phyloP scores from a whole-genome alignment of 257 asterid species.

The Solanum corneliomulleri region DNA sequence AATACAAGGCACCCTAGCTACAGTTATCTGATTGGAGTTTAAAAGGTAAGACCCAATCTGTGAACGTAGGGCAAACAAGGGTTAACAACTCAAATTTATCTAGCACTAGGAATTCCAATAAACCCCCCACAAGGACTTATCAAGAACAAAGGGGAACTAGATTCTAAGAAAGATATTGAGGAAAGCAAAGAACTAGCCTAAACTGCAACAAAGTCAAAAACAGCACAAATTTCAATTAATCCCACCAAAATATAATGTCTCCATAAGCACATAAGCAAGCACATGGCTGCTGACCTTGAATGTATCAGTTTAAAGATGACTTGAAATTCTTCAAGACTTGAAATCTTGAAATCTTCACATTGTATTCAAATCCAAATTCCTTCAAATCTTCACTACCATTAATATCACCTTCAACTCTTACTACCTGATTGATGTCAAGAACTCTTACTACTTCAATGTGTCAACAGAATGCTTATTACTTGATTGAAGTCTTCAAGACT shows the following conservation, averaged over 20 bases:
- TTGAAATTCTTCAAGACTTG: slow-evolving; percentile 52
- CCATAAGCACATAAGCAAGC: slow-evolving; percentile 66
- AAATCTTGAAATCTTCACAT: slow-evolving; percentile 61
- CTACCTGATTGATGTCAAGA: slow-evolving; percentile 55
- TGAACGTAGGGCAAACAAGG: neutral
- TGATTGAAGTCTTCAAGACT: slow-evolving; percentile 34
- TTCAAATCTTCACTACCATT: slow-evolving; percentile 76
- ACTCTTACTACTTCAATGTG: slow-evolving; percentile 47
- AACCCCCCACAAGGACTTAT: neutral
- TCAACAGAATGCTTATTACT: slow-evolving; percentile 42
- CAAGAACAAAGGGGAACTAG: neutral
- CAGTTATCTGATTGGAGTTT: neutral
- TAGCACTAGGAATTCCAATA: neutral
- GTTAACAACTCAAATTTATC: neutral
- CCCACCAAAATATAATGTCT: slow-evolving; percentile 38
- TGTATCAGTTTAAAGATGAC: slow-evolving; percentile 33
- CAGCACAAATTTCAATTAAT: slow-evolving; percentile 1
- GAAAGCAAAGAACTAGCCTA: neutral
- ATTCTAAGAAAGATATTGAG: neutral
- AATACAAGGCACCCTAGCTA: neutral
- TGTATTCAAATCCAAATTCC: slow-evolving; percentile 70
- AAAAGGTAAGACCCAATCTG: neutral
- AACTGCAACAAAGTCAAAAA: neutral
- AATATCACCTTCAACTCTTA: slow-evolving; percentile 88
- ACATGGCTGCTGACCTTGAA: slow-evolving; percentile 73